Evolutionary conservation across 176 grass and related monocot species (phyloP), one percentile per base, ranked within the genome.

Genomic region (Urochloa ruziziensis): DNA sequence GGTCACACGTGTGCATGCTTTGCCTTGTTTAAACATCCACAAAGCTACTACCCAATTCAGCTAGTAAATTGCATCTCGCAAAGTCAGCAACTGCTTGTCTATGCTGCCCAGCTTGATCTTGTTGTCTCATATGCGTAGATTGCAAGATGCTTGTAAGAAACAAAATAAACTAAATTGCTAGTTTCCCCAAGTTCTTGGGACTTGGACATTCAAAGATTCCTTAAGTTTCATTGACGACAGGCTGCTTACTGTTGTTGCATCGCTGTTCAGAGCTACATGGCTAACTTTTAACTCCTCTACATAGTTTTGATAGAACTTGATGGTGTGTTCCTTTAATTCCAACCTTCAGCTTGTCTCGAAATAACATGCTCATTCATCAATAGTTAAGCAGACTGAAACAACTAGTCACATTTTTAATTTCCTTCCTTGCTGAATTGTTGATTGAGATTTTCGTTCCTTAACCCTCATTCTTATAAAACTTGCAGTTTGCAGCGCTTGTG

Each of bases 161-260:
- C 39, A 85, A 84, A 90, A 83, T 78, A 75, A 75, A 88, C 9
- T 52, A 73, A 0, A 25, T 27, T 67, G 43, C 77, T 85, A 77
- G 79, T 86, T 73, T 91, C 32, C 74, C 61, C 37, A 85, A 70
- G 80, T 60, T 87, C 46, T 96, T 85, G 94, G 83, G 56, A 91
- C 82, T 82, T 89, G 86, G 77, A 75, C 80, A 75, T 80, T 89
- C 81, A 93, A 87, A 89, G 73, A 96, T 89, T 89, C 83, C 75
- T 89, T 40, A 40, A 61, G 86, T 70, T 86, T 57, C 83, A 80
- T 77, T 87, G 69, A 84, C 47, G 62, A 79, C 78, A 91, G 82
- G 78, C 25, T 69, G 65, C 86, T 43, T 62, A 30, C 25, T 71
- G 68, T 48, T 48, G 24, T 66, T 80, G 51, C 29, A 21, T 25